Evolutionary conservation across 495 filamentous ascomycete species (phyloP), one percentile per base, ranked within the genome.

Genomic region (Lichina pygmaea): DNA sequence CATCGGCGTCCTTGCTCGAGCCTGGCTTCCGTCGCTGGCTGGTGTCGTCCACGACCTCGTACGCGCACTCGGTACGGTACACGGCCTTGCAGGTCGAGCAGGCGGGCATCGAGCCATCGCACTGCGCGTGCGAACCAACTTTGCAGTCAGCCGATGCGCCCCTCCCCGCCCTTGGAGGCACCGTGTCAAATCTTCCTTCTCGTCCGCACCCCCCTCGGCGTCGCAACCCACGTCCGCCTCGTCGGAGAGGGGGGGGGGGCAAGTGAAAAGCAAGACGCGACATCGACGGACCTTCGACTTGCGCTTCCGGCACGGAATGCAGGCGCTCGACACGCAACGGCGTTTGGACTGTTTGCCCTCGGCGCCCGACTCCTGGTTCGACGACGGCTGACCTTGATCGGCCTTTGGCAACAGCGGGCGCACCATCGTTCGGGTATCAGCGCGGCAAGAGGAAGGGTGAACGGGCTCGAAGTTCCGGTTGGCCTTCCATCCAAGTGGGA

Each of bases 71-170:
- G 8, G 62, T 65, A 36, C 57, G 54, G 48, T 69, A 66, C 15
- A 70, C 64, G 15, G 65, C 64, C 7, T 47, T 55, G 47, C 66
- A 70, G 9, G 67, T 70, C 12, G 65, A 61, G 49, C 66, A 70
- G 4, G 56, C 51, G 10, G 66, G 66, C 2, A 55, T 53, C 7
- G 49, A 56, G 7, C 66, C 65, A 54, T 69, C 65, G 50, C 66
- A 69, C 66, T 69, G 42, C n/a, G 33, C 15, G 11, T 9, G 7
- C 13, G 8, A 31, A 37, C 43, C 11, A 3, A 12, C 15, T 9
- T 11, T 12, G 36, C 15, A 8, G 11, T 46, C 34, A 36, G 31
- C 11, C 36, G 2, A 45, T 16, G 12, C 32, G 12, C 38, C 3
- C 12, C 2, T 16, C 2, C 2, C 2, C 17, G n/a, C 12, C 12